phyloP scores from a whole-genome alignment of 1,139 yeast species.

The Pichiaceae sp. region DNA sequence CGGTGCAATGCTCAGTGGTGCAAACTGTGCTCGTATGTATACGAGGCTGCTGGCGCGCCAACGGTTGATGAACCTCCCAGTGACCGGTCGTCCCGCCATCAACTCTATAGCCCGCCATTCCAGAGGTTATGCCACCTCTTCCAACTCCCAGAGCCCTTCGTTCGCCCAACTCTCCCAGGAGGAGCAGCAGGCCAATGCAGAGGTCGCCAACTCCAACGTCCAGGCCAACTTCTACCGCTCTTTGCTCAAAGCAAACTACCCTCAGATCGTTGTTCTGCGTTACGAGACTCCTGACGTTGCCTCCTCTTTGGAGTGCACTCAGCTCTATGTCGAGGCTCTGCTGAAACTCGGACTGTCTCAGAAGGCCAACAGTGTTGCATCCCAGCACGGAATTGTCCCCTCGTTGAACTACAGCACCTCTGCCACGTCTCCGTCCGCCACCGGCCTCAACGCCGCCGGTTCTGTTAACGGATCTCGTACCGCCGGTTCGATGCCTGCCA shows the following conservation, averaged over 20 bases:
- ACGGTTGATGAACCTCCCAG: neutral
- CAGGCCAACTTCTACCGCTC: conserved; percentile 80
- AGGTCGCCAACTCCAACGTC: conserved; percentile 52
- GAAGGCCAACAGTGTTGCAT: conserved; percentile 60
- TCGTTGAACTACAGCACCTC: neutral
- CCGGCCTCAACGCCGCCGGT: neutral
- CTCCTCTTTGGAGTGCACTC: conserved; percentile 66
- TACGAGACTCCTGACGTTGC: conserved; percentile 91
- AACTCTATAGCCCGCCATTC: too few relatives aligned
- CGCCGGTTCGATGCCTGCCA: conserved; percentile 7
- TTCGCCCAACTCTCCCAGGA: conserved; percentile 43
- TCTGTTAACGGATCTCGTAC: neutral
- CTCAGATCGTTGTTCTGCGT: conserved; percentile 86
- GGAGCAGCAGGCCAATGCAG: conserved; percentile 78
- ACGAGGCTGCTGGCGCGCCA: neutral
- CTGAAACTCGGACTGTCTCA: conserved; percentile 67
- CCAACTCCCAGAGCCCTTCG: conserved; percentile 18
- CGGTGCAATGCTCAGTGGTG: too few relatives aligned
- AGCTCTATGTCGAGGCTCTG: conserved; percentile 71
- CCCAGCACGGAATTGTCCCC: conserved; percentile 21
- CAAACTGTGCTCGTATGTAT: neutral
- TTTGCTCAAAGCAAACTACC: conserved; percentile 70
- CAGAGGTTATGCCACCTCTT: conserved; percentile 5
- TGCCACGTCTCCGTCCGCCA: neutral
- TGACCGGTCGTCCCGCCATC: neutral